Evolutionary conservation across 495 filamentous ascomycete genomes (phyloP).

Genomic region (Sphaerosporella brunnea): DNA sequence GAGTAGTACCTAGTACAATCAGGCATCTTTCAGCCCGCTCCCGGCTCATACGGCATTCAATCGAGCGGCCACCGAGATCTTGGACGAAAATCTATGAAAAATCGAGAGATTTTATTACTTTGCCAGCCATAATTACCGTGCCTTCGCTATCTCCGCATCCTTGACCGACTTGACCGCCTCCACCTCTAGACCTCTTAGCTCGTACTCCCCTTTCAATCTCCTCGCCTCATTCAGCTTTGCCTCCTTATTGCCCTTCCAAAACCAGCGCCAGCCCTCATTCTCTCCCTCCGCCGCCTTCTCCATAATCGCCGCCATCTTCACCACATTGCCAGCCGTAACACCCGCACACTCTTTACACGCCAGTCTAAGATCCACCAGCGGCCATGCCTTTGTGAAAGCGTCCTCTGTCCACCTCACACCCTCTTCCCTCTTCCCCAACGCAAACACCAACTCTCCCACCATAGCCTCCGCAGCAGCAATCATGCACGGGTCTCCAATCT

Average conservation of each 20-base stretch:
- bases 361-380: slow-evolving; percentile 36
- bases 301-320: slow-evolving; percentile 45
- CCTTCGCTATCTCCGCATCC: slow-evolving; percentile 2
- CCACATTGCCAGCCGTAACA: slow-evolving; percentile 58
- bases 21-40: no score
- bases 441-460: slow-evolving; percentile 85
- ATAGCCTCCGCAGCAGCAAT: slow-evolving; percentile 74
- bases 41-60: no score
- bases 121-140: no score
- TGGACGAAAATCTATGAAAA: no score
- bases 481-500: slow-evolving; percentile 47
- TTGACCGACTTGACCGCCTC: slow-evolving; percentile 1
- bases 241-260: slow-evolving; percentile 1
- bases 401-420: slow-evolving; percentile 66
- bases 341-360: slow-evolving; percentile 55
- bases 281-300: slow-evolving; percentile 32
- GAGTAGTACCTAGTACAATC: no score
- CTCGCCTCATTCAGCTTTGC: neutral
- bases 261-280: slow-evolving; percentile 12
- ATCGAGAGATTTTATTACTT: no score
- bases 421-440: slow-evolving; percentile 36
- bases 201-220: neutral
- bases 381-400: slow-evolving; percentile 28
- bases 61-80: no score
- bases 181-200: neutral